Percentiles rank a stretch among this genome's conserved stretches.
phyloP scores from a whole-genome alignment of 805 yeast genomes.

The Zygosaccharomyces siamensis region DNA sequence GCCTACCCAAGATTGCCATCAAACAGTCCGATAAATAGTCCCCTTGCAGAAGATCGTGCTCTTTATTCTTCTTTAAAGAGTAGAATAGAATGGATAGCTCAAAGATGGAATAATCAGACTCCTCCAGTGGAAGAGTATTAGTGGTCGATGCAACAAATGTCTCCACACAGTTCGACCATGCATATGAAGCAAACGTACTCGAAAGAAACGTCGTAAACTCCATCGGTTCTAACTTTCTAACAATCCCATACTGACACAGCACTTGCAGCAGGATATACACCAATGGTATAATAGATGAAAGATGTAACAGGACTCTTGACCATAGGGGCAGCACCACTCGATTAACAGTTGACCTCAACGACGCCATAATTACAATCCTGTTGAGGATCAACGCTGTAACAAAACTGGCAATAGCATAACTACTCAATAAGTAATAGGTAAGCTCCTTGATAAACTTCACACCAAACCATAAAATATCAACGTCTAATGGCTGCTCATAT shows the following conservation, averaged over 20 bases:
- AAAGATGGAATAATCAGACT: constrained; percentile 28
- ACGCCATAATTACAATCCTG: constrained; percentile 54
- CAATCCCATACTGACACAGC: constrained; percentile 10
- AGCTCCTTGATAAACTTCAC: constrained; percentile 8
- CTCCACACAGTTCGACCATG: constrained; percentile 43
- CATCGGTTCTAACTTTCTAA: constrained; percentile 34
- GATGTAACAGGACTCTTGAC: constrained; percentile 35
- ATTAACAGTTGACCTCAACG: constrained; percentile 40
- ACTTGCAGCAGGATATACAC: constrained; percentile 11
- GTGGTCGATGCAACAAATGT: constrained; percentile 51
- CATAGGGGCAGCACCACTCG: constrained; percentile 20
- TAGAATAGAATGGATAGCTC: constrained; percentile 29
- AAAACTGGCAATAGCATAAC: constrained; percentile 51
- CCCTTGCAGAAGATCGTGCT: constrained; percentile 1
- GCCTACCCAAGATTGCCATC: constrained; percentile 54
- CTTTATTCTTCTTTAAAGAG: constrained; percentile 11
- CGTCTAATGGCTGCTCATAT: constrained; percentile 16
- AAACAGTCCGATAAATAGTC: constrained; percentile 35
- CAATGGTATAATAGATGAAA: constrained; percentile 20
- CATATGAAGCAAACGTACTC: constrained; percentile 14
- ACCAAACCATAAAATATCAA: constrained; percentile 7
- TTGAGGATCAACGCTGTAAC: constrained; percentile 54
- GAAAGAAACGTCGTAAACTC: constrained; percentile 44
- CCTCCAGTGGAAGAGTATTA: constrained; percentile 33
- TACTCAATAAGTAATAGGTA: constrained; percentile 44